Percentiles rank a stretch among this genome's conserved stretches.
Evolutionary conservation across 352 stramenopile genomes (phyloP).

Genomic region (Phytophthora pseudosyringae): DNA sequence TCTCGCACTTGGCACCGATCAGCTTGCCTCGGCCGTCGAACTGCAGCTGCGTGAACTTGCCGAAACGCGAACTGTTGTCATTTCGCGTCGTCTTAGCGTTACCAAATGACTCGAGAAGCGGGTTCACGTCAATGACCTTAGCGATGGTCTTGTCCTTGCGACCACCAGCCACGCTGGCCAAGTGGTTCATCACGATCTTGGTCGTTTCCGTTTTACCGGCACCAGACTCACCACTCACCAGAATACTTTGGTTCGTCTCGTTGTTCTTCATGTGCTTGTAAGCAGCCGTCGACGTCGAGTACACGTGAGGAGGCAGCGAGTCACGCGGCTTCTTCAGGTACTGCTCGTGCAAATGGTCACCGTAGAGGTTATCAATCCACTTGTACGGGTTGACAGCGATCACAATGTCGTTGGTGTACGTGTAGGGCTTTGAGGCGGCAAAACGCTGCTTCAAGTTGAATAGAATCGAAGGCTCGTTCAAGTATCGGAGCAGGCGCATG

Average conservation of each 20-base stretch:
- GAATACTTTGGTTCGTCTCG: conserved; percentile 86
- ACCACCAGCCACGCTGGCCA: conserved; percentile 82
- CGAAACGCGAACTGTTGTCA: conserved; percentile 92
- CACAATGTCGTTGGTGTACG: conserved; percentile 98
- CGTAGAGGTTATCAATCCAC: conserved; percentile 92
- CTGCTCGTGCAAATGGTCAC: conserved; percentile 84
- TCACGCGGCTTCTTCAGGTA: conserved; percentile 83
- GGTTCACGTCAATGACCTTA: conserved; percentile 93
- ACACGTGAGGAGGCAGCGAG: conserved; percentile 79
- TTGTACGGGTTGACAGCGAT: conserved; percentile 98
- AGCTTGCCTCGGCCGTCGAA: conserved; percentile 83
- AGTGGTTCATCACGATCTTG: conserved; percentile 94
- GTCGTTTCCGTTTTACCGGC: conserved; percentile 97
- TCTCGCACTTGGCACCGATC: conserved; percentile 90
- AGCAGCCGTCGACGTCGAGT: conserved; percentile 84
- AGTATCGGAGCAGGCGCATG: conserved; percentile 88
- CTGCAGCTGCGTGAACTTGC: conserved; percentile 92
- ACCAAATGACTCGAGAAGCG: conserved; percentile 93
- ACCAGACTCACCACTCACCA: conserved; percentile 88
- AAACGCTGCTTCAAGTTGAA: conserved; percentile 95
- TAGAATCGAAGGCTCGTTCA: conserved; percentile 94
- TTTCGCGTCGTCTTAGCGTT: conserved; percentile 95
- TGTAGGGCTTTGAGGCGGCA: conserved; percentile 94
- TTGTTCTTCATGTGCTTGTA: conserved; percentile 87
- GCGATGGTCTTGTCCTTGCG: conserved; percentile 90